These are phyloP conservation scores for Rosa rugosa DNA, from an alignment of 306 rosid genomes.

Conservation along the genomic window DNA sequence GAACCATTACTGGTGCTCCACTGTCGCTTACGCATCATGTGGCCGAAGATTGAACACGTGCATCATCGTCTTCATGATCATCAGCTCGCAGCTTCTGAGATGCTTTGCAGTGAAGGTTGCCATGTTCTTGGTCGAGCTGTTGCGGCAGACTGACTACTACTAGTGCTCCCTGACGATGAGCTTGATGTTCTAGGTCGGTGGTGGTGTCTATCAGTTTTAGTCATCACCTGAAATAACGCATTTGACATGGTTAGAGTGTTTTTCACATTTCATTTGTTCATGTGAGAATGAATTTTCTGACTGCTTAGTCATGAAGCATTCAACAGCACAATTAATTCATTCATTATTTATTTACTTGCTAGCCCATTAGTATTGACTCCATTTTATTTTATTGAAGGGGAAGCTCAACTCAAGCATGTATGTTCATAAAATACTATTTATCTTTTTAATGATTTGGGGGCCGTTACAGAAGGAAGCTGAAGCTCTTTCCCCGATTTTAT, in stretches of 20 bases:
- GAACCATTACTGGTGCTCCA: slow-evolving; percentile 26
- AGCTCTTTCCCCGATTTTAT: slow-evolving; percentile 25
- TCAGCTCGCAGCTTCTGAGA: slow-evolving; percentile 70
- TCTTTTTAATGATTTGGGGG: slow-evolving; percentile 21
- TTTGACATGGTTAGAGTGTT: not conserved
- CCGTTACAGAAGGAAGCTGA: slow-evolving; percentile 19
- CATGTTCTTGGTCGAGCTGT: slow-evolving; percentile 71
- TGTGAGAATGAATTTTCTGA: not conserved
- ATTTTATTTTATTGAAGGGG: slow-evolving; percentile 10
- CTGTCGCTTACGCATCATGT: slow-evolving; percentile 49
- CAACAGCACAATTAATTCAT: slow-evolving; percentile 18
- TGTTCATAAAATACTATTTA: slow-evolving; percentile 10
- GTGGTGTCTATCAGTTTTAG: slow-evolving; percentile 51
- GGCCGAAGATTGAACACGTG: slow-evolving; percentile 27
- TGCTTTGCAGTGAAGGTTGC: slow-evolving; percentile 82
- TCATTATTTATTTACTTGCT: not conserved
- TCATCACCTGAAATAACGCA: slow-evolving; percentile 39
- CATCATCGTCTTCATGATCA: not conserved
- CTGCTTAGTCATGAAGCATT: slow-evolving; percentile 2
- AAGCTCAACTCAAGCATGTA: slow-evolving; percentile 15
- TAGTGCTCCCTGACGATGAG: slow-evolving; percentile 20
- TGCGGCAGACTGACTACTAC: slow-evolving; percentile 19
- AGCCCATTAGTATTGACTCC: slow-evolving; percentile 18
- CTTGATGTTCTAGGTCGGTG: slow-evolving; percentile 50
- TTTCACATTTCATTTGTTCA: not conserved